Evolutionary conservation across 2,329 filamentous ascomycete genomes (phyloP), one percentile per base, ranked within the genome.

Genomic region (Orbilia oligospora): DNA sequence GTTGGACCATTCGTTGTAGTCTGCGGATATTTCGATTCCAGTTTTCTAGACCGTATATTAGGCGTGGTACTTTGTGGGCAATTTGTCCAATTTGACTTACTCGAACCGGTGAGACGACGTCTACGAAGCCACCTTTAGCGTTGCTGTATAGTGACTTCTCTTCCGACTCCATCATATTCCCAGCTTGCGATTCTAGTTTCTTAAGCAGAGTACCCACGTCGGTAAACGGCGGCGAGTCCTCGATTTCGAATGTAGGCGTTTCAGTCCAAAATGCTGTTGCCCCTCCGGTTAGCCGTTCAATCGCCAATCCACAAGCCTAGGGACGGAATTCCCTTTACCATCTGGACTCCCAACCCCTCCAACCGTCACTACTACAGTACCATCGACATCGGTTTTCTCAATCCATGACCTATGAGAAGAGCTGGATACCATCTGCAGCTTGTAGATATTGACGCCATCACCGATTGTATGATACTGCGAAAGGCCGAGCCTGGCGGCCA

Each of bases 401-500:
- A 58, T 41, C 68, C 68, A 78, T 72, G 69, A 41, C 27, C 68
- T 68, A 30, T 44, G 61, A 33, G 61, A 51, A 12, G 75, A 53
- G 27, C 75, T 70, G 18, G 75, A 22, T n/a, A 78, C 55, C 38
- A 48, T 78, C 63, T 78, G 68, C n/a, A 78, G 36, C 20, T 78
- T 78, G 63, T 78, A 72, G 12, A 78, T 51, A 18, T 78, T 65
- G 63, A 72, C 58, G 9, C 68, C 68, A 18, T 44, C 61, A 2
- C 75, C 75, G 53, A 78, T 68, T 36, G 68, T 65, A 69, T 80
- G 72, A 30, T 69, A 80, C 51, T 80, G 78, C 9, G 78, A 80
- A 55, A 80, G 68, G 8, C 72, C 78, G 20, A 80, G 73, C 6
- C 72, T 64, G 18, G 69, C 64, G 46, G 78, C 78, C 41, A 80